Evolutionary conservation across 2,329 filamentous ascomycete species (phyloP), one percentile per base, ranked within the genome.

Genomic region (Lojkania enalia): DNA sequence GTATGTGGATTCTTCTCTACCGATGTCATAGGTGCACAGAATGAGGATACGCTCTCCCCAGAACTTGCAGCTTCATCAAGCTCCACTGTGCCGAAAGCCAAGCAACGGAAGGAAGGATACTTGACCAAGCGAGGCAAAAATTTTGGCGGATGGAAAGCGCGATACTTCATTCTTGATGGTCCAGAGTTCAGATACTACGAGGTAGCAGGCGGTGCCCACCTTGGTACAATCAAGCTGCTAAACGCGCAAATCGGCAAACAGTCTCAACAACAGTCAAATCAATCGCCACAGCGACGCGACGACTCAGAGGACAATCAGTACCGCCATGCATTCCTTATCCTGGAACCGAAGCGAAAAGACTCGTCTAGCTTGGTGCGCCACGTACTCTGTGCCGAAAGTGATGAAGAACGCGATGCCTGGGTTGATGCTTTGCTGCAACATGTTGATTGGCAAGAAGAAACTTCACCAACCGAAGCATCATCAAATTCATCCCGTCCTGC

Each of bases 61-160:
- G 84, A 87, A 46, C 72, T 77, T 2, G 60, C 66, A 14, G 68
- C 57, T n/a, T 65, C 61, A 18, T 69, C 74, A 29, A 64, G 69
- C 25, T 67, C 61, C 6, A 20, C 18, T 73, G 75, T 61, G 46
- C 37, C 60, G 3, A 66, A 62, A 39, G 82, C 4, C 82, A 85
- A 57, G 83, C 83, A 86, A 6, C 78, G 85, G 47, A 90, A 89
- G 63, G 91, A 85, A 63, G 94, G 94, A 6, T 99, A 97, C 69
- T 75, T 99, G 38, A 97, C 94, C 2, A 99, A 99, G 74, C 83
- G 88, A 57, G 94, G 94, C 37, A 99, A 99, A 77, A 97, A 97
- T 63, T 99, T 99, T 72, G 94, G 94, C 39, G 94, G 94, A 37
- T 99, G 94, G 94, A 99, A 99, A 71, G 91, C 90, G 9, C 75